These are phyloP conservation scores for Syzygium grande DNA, from an alignment of 345 rosid species.

Conservation along the genomic window DNA sequence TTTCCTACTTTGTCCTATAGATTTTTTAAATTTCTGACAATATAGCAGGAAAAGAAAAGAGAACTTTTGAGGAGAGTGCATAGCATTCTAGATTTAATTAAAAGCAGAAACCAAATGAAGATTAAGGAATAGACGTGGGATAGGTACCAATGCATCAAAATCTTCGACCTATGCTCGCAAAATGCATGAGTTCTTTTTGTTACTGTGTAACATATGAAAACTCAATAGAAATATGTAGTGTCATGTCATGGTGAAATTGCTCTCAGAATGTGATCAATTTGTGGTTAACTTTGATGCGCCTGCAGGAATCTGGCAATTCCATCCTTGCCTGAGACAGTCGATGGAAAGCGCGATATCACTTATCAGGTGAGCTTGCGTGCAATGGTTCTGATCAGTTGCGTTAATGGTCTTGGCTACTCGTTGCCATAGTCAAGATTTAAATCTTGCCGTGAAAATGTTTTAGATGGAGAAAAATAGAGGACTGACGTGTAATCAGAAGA, in stretches of 20 bases:
- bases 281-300: background rate
- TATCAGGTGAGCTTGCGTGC: conserved; percentile 33
- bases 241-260: background rate
- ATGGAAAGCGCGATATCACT: conserved; percentile 58
- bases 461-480: conserved; percentile 74
- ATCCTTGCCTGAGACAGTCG: conserved; percentile 48
- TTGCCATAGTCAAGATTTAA: background rate
- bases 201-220: background rate
- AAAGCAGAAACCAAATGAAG: background rate
- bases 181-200: background rate
- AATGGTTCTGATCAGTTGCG: background rate
- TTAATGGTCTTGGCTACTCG: background rate
- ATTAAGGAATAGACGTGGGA: background rate
- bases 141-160: background rate
- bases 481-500: conserved; percentile 57
- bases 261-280: background rate
- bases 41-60: background rate
- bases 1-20: background rate
- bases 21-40: background rate
- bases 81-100: background rate
- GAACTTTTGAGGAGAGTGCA: background rate
- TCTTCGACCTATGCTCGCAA: background rate
- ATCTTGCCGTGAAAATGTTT: background rate
- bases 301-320: conserved; percentile 26
- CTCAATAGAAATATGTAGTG: background rate